Percentiles rank a stretch among this genome's conserved stretches.
These are phyloP conservation scores for Verbena officinalis DNA, from an alignment of 257 asterid species.

Conservation along the genomic window DNA sequence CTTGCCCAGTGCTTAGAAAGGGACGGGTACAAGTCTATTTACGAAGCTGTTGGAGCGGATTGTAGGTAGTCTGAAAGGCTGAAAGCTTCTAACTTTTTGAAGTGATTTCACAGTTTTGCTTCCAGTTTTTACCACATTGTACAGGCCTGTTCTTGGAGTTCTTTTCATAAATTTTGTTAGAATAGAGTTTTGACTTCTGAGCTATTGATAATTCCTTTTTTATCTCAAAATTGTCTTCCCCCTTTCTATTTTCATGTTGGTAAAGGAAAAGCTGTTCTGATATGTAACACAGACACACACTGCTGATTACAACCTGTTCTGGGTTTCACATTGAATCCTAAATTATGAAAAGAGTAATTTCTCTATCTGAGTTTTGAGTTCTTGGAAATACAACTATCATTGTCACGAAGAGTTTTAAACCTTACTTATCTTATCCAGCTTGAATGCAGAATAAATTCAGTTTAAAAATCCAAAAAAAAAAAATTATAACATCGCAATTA, in stretches of 20 bases:
- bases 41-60: slow-evolving; percentile 89
- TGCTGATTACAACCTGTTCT: slow-evolving; percentile 3
- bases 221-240: neutral
- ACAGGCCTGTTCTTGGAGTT: slow-evolving; percentile 8
- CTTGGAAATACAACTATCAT: too few relatives aligned
- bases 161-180: slow-evolving; percentile 13
- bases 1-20: slow-evolving; percentile 81
- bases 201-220: neutral
- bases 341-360: neutral
- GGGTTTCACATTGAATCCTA: neutral
- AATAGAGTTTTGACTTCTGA: neutral
- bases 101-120: slow-evolving; percentile 14
- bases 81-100: neutral
- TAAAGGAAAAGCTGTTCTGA: neutral
- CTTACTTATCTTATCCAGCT: too few relatives aligned
- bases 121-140: slow-evolving; percentile 29
- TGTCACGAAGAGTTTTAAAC: too few relatives aligned
- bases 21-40: slow-evolving; percentile 79
- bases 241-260: neutral
- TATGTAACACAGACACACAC: neutral
- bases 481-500: too few relatives aligned
- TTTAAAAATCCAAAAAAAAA: too few relatives aligned
- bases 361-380: too few relatives aligned
- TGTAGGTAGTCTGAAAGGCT: slow-evolving; percentile 53
- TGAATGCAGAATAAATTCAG: too few relatives aligned